These are phyloP conservation scores for Austropuccinia psidii DNA, from an alignment of 1,284 basidiomycete genomes.

Conservation along the genomic window DNA sequence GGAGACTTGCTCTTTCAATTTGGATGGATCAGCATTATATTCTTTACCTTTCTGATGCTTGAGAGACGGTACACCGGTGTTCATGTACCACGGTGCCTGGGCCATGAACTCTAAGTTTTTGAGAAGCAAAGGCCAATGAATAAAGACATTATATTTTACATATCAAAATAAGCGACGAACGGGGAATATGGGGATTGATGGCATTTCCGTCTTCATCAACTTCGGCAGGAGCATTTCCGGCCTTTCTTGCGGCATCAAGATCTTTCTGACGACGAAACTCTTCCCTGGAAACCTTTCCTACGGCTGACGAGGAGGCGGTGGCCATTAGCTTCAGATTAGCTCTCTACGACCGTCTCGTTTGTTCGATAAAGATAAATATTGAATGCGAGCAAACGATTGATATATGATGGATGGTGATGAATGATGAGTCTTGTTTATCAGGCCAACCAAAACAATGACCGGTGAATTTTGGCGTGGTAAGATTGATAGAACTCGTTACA, in stretches of 20 bases:
- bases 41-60: constrained; percentile 67
- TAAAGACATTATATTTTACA: background rate
- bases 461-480: too few species aligned
- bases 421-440: too few species aligned
- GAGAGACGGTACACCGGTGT: constrained; percentile 79
- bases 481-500: too few species aligned
- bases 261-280: constrained; percentile 91
- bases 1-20: constrained; percentile 86
- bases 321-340: too few species aligned
- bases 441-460: too few species aligned
- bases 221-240: constrained; percentile 90
- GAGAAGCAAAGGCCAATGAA: constrained; percentile 36
- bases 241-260: constrained; percentile 84
- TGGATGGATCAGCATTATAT: constrained; percentile 59
- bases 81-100: constrained; percentile 97
- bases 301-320: constrained; percentile 48
- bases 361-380: too few species aligned
- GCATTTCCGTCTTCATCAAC: constrained; percentile 86
- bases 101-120: constrained; percentile 63
- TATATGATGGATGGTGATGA: too few species aligned
- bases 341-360: too few species aligned
- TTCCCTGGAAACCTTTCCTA: constrained; percentile 80
- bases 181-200: constrained; percentile 97
- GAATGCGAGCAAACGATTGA: too few species aligned
- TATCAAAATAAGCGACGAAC: constrained; percentile 53